Conservation (phyloP, 1,139 yeast genomes). For the Pichia norvegensis region DNA sequence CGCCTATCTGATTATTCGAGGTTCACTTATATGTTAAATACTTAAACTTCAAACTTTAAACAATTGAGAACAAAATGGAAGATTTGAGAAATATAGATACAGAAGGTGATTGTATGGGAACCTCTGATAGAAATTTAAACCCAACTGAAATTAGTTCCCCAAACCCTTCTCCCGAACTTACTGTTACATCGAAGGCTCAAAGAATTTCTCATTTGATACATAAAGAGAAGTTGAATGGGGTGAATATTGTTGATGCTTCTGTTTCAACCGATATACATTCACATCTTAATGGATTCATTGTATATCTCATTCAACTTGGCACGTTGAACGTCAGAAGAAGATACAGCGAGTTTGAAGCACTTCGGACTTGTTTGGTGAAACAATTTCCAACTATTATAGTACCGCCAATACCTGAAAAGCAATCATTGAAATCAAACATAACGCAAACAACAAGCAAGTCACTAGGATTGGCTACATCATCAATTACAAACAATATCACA, state of each 20-base stretch:
- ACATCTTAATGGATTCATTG: constrained; percentile 49
- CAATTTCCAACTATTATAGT: constrained; percentile 75
- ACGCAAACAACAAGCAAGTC: constrained; percentile 25
- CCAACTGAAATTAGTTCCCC: not conserved
- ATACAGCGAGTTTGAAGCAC: constrained; percentile 85
- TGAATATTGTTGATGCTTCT: constrained; percentile 67
- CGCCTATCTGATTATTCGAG: no score
- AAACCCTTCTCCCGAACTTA: not conserved
- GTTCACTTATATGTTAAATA: no score
- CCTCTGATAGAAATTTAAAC: not conserved
- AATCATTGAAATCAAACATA: constrained; percentile 36
- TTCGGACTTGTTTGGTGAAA: constrained; percentile 60
- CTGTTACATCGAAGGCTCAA: not conserved
- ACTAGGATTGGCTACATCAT: constrained; percentile 13
- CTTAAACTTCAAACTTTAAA: no score
- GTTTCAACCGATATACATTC: constrained; percentile 66
- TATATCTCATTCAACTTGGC: constrained; percentile 64
- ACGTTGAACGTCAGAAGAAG: constrained; percentile 69
- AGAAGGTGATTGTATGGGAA: not conserved
- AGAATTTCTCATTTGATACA: constrained; percentile 1
- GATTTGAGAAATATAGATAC: no score
- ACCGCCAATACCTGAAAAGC: constrained; percentile 96
- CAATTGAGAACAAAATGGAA: no score
- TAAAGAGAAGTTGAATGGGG: constrained; percentile 27
- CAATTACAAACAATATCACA: constrained; percentile 1